Conservation (phyloP, 2,329 filamentous ascomycete genomes). For the Sphaerulina musiva region DNA sequence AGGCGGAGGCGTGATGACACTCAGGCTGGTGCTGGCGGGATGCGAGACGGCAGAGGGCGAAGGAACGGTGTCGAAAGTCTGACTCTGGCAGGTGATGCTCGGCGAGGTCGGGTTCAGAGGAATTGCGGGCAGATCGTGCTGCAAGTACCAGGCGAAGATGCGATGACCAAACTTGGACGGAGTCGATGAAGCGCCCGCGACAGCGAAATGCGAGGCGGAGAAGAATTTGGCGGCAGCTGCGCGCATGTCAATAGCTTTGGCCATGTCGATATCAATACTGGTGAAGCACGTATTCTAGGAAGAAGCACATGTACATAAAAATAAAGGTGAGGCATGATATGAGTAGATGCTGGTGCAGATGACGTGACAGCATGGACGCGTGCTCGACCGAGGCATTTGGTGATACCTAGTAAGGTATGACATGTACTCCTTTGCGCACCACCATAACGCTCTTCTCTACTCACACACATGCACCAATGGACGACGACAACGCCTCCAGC, state of each 20-base stretch:
- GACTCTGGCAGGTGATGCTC: slow-evolving; percentile 56
- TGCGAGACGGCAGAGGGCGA: slow-evolving; percentile 59
- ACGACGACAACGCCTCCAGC: neutral
- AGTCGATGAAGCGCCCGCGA: slow-evolving; percentile 84
- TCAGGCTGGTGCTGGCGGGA: slow-evolving; percentile 67
- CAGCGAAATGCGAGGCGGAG: slow-evolving; percentile 70
- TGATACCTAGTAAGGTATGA: no score
- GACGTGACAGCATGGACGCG: slow-evolving; percentile 1
- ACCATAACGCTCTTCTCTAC: neutral
- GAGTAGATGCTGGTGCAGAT: neutral
- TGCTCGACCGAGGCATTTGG: no score
- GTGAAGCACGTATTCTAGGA: neutral
- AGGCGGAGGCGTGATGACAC: slow-evolving; percentile 77
- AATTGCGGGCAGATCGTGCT: slow-evolving; percentile 66
- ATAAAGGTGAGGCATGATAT: neutral
- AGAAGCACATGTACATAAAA: neutral
- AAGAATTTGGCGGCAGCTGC: slow-evolving; percentile 73
- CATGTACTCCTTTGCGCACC: no score
- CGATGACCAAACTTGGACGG: slow-evolving; percentile 82
- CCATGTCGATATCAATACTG: neutral
- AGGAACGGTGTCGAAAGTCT: slow-evolving; percentile 57
- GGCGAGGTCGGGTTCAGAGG: slow-evolving; percentile 72
- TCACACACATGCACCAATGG: neutral
- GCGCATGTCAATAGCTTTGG: slow-evolving; percentile 48
- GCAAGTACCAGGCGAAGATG: slow-evolving; percentile 83